phyloP scores from a whole-genome alignment of 352 stramenopile species.

The Thalassiosira exigua region DNA sequence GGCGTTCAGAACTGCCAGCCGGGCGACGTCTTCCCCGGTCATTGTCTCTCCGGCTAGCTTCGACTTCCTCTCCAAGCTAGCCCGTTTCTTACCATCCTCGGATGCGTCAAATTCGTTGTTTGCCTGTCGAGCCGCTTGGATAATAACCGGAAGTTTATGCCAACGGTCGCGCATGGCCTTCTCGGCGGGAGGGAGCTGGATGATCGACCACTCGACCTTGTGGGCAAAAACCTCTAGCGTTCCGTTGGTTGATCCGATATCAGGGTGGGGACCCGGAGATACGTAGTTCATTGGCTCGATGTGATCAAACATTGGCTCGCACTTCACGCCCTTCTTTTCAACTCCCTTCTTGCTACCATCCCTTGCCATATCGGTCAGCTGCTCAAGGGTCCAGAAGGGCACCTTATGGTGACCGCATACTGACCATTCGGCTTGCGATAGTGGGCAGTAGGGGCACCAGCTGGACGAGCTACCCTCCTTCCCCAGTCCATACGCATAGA shows the following conservation, averaged over 20 bases:
- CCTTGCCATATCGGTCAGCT: background rate
- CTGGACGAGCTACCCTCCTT: background rate
- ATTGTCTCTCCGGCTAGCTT: background rate
- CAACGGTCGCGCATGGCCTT: background rate
- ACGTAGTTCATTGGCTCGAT: background rate
- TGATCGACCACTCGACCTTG: conserved; percentile 13
- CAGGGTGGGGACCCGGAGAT: background rate
- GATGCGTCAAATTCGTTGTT: background rate
- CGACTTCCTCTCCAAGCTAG: background rate
- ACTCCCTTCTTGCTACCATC: conserved; percentile 8
- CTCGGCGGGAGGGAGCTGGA: background rate
- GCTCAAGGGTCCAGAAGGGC: conserved; percentile 4
- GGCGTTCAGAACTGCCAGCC: background rate
- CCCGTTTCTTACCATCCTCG: background rate
- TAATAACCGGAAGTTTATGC: background rate
- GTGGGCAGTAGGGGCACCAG: conserved; percentile 10
- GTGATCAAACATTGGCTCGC: background rate
- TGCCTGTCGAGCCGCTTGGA: background rate
- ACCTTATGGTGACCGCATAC: background rate
- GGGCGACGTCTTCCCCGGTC: background rate
- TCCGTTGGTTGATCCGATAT: conserved; percentile 7
- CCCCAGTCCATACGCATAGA: background rate
- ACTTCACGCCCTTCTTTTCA: conserved; percentile 8
- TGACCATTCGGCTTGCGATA: background rate
- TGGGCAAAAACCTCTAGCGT: conserved; percentile 5